These are phyloP conservation scores for Tricholoma flavovirens DNA, from an alignment of 768 basidiomycete genomes.

Conservation along the genomic window DNA sequence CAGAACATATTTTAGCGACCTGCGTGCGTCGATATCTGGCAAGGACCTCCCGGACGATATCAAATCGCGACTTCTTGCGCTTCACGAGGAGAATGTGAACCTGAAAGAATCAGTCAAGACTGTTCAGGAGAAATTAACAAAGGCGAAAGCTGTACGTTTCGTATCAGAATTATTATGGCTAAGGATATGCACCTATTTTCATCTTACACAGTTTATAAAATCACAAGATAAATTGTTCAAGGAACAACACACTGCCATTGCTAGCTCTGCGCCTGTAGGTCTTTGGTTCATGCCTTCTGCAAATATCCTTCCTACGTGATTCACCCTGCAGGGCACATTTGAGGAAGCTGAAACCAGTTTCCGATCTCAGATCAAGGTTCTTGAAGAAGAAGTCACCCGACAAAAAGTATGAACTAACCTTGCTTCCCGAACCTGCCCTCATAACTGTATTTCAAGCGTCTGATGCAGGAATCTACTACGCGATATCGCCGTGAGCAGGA, in stretches of 20 bases:
- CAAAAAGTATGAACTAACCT: slow-evolving; percentile 39
- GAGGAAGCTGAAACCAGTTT: slow-evolving; percentile 69
- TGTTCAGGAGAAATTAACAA: slow-evolving; percentile 67
- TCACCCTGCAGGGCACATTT: slow-evolving; percentile 41
- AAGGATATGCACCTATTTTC: neutral
- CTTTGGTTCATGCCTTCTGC: neutral
- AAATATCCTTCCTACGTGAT: neutral
- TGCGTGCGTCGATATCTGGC: slow-evolving; percentile 70
- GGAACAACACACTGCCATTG: slow-evolving; percentile 64
- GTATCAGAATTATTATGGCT: neutral
- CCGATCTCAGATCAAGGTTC: slow-evolving; percentile 56
- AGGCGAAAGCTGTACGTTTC: slow-evolving; percentile 62
- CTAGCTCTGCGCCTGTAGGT: slow-evolving; percentile 41
- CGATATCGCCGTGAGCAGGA: slow-evolving; percentile 75
- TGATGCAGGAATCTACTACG: slow-evolving; percentile 47
- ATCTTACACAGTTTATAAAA: slow-evolving; percentile 73
- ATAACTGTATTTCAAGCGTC: slow-evolving; percentile 29
- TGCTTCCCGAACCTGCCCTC: neutral
- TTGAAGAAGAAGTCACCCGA: slow-evolving; percentile 58
- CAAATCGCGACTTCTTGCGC: slow-evolving; percentile 61
- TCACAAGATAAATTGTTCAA: slow-evolving; percentile 86
- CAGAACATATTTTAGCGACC: slow-evolving; percentile 43
- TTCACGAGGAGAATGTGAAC: slow-evolving; percentile 74
- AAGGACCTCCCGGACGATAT: slow-evolving; percentile 80
- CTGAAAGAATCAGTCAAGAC: slow-evolving; percentile 70